Evolutionary conservation across 768 basidiomycete species (phyloP), one percentile per base, ranked within the genome.

Genomic region (Trametopsis cervina): DNA sequence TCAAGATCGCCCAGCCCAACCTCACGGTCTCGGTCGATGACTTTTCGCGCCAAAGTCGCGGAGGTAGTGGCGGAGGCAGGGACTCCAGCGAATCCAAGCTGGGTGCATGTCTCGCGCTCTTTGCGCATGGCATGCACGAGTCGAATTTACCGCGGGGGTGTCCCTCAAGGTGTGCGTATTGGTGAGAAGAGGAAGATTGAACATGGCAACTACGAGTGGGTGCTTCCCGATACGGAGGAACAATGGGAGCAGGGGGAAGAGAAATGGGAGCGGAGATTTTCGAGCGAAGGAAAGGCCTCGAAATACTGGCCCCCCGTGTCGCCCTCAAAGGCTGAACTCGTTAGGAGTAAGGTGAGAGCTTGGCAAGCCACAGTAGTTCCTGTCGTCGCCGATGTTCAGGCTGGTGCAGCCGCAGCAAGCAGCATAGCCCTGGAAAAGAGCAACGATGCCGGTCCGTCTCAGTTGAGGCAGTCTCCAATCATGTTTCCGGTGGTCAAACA

Each of bases 191-290:
- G 13, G 37, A 63, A 56, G 47, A 65, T 45, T 22, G 38, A 40
- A 2, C 38, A 55, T n/a, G 59, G 52, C 20, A 48, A 57, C 18
- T 60, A 63, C 26, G 46, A 57, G 51, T 64, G 63, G 61, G 57
- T 68, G 54, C 45, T 78, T 53, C 73, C 75, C 10, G 66, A 67
- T 21, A 72, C 69, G 15, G 78, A 80, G 57, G 66, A 66, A 39
- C 71, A 73, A 27, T 78, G 78, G 76, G 51, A 64, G 12, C 66
- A 67, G 21, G 74, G 69, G 67, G 76, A 78, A 60, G 62, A 50
- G 49, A 63, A 51, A 49, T 66, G 66, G 59, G 49, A 56, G 40
- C 60, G 53, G 46, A 24, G 26, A 10, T 57, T 41, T 4, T n/a
- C 22, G 7, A 25, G 17, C 13, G 24, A 40, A 27, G 26, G 25